These are phyloP conservation scores for Aspergillus bertholletiae DNA, from an alignment of 495 filamentous ascomycete genomes.

Conservation along the genomic window DNA sequence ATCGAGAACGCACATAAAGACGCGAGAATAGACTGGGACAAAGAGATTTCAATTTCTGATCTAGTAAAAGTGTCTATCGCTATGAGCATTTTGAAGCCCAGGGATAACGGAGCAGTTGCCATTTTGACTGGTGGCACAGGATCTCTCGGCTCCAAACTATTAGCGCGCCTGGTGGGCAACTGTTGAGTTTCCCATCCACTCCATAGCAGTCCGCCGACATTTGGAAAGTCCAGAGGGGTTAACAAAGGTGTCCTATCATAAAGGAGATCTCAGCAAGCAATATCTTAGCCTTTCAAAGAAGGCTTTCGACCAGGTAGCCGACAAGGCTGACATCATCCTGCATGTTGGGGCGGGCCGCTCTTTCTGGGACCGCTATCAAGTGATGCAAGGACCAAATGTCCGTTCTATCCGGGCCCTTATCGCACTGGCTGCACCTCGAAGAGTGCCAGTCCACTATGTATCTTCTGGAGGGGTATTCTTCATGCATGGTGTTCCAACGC, in stretches of 20 bases:
- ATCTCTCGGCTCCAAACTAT: conserved; percentile 10
- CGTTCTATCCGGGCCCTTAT: conserved; percentile 27
- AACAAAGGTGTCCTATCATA: conserved; percentile 7
- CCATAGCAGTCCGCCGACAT: conserved; percentile 8
- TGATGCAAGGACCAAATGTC: conserved; percentile 30
- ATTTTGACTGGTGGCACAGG: conserved; percentile 9
- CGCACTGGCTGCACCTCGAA: conserved; percentile 15
- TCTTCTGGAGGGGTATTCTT: conserved; percentile 3
- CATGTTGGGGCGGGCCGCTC: conserved; percentile 41
- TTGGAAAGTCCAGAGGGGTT: neutral
- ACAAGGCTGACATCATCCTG: conserved; percentile 28
- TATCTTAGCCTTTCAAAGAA: conserved; percentile 28
- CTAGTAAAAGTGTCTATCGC: neutral
- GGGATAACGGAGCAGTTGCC: neutral
- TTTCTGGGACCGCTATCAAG: conserved; percentile 33
- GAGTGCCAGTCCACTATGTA: conserved; percentile 36
- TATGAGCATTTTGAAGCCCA: neutral
- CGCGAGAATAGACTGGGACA: conserved; percentile 25
- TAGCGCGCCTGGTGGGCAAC: conserved; percentile 3
- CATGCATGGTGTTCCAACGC: neutral
- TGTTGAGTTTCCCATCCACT: conserved; percentile 1
- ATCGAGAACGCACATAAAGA: conserved; percentile 14
- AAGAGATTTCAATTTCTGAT: conserved; percentile 17
- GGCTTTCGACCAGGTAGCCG: conserved; percentile 16
- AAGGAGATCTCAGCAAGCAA: conserved; percentile 28